Evolutionary conservation across 1,284 basidiomycete species (phyloP), one percentile per base, ranked within the genome.

Genomic region (Tilletia indica): DNA sequence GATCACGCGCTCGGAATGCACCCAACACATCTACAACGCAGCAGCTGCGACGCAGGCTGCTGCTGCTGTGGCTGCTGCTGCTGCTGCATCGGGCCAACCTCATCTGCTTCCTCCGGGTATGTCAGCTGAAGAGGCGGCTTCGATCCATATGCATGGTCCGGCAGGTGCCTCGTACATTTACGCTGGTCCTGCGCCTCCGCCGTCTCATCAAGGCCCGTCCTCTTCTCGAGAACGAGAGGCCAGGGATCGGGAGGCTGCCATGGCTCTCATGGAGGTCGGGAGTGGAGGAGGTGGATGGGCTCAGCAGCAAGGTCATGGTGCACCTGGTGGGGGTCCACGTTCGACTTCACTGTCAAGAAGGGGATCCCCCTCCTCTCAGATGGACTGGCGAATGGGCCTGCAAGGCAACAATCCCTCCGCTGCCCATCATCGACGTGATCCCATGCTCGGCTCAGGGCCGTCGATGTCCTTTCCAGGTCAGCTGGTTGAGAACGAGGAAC

Each of bases 241-340:
- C 39, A 73, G 80, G 42, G 79, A 82, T 54, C 79, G 77, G 34
- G 82, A 83, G 63, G 82, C 82, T 19, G 82, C 82, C 36, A 81
- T 83, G 75, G 78, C 79, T 4, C 68, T 83, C 47, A 83, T 83
- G 77, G 79, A 81, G 38, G 82, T 83, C 2, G 79, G 77, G 63
- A 72, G 74, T 6, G 68, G 71, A 42, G 68, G 68, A 19, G 68
- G 68, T 63, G 58, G 45, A 9, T 34, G 47, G 36, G 70, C 42
- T n/a, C 42, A 67, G 61, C 39, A 36, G 12, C 21, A 48, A 9
- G 61, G 45, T 38, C 45, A 51, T 38, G 47, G 45, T 25, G 61
- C 45, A 36, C 70, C 42, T 42, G 68, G 49, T 36, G 68, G 34
- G 14, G 68, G 47, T 39, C 25, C 19, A 12, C 69, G 47, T 3